phyloP scores from a whole-genome alignment of 2,329 filamentous ascomycete genomes.

The Aaosphaeria arxii region DNA sequence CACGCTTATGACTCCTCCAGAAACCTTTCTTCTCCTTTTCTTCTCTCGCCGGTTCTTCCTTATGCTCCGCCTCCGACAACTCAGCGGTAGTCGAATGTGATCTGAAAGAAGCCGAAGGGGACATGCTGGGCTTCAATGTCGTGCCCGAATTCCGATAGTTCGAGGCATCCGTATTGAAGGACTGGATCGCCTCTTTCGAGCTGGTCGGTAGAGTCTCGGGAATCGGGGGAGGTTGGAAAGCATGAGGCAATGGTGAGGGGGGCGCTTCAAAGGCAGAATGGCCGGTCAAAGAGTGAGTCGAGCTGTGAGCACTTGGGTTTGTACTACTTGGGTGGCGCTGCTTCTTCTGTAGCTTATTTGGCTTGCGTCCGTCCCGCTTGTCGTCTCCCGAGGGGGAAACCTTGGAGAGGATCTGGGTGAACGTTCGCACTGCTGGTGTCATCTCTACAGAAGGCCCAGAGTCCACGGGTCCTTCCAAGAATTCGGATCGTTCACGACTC shows the following conservation, averaged over 20 bases:
- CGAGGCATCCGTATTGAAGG: conserved; percentile 31
- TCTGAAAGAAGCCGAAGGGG: conserved; percentile 73
- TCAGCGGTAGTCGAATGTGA: conserved; percentile 71
- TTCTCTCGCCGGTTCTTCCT: conserved; percentile 55
- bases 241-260: conserved; percentile 30
- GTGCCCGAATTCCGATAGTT: conserved; percentile 46
- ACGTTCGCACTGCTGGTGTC: conserved; percentile 30
- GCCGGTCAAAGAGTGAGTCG: conserved; percentile 69
- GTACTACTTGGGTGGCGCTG: conserved; percentile 67
- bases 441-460: conserved; percentile 19
- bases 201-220: conserved; percentile 16
- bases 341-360: conserved; percentile 91
- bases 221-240: conserved; percentile 15
- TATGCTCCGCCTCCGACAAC: conserved; percentile 73
- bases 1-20: conserved; percentile 62
- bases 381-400: conserved; percentile 62
- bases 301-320: conserved; percentile 88
- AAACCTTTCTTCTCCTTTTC: conserved; percentile 62
- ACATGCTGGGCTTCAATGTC: conserved; percentile 64
- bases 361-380: conserved; percentile 63
- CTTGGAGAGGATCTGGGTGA: conserved; percentile 36
- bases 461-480: conserved; percentile 29
- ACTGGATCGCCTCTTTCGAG: conserved; percentile 23
- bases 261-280: conserved; percentile 17
- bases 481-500: conserved; percentile 30